Base-by-base conservation (phyloP, 441 rosid species). In the Arabidopsis lyrata region DNA sequence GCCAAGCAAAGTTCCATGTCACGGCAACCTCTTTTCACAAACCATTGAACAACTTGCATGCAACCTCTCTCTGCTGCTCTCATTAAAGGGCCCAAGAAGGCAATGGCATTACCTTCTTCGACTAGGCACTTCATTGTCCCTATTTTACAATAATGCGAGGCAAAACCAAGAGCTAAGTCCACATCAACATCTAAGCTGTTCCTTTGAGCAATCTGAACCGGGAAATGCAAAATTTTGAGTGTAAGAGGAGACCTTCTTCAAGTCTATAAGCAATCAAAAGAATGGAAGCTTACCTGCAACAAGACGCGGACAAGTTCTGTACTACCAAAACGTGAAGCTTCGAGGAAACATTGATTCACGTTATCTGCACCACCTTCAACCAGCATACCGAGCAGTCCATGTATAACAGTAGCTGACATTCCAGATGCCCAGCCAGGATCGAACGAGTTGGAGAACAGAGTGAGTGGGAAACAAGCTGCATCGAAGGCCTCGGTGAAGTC, bases 341-440 rank as follows among this genome's bases (percentile, higher is more conserved):
- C 97, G 66, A 92, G 97, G 79, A 94, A 94, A 81, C 97, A 94
- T 82, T 92, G 97, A 48, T 92, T 90, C 35, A 94, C 97, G 81
- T 90, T 90, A 82, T 92, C 97, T 4, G 97, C 97, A 20, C 97
- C 97, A 13, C 97, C 99, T 70, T 94, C 99, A 27, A 92, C 97
- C 73, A 94, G 79, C 87, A 94, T 80, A 74, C 95, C 92, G 75
- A 94, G 83, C 74, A 94, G 79, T 29, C 96, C 99, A 63, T 92
- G 93, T 74, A 94, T 82, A 47, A 87, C 95, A 64, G 95, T 86
- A 63, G 95, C 94, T 11, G 95, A 88, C 77, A 89, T 84, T 61
- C 99, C 97, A 73, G 97, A 94, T 39, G 97, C 92, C 99, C 99
- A 94, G 63, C 94, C 99, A 81, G 92, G 94, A 79, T 92, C 95